These are phyloP conservation scores for Suhomyces emberorum DNA, from an alignment of 805 yeast species.

Conservation along the genomic window DNA sequence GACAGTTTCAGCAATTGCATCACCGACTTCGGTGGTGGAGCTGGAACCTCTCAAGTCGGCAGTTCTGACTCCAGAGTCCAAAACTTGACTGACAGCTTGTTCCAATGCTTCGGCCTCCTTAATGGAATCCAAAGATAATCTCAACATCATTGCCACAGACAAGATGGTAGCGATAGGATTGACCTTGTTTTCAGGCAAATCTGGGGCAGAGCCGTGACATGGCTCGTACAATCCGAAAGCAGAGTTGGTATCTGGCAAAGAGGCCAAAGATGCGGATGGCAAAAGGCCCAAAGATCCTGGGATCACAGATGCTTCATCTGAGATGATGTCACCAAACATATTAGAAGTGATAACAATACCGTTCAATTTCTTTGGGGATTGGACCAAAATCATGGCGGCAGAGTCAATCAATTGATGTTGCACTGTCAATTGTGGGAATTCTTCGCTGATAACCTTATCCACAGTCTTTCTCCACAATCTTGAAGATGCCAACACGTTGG, in stretches of 20 bases:
- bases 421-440: conserved; percentile 83
- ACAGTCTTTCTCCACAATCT: conserved; percentile 96
- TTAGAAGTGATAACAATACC: conserved; percentile 91
- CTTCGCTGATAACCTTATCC: conserved; percentile 75
- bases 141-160: conserved; percentile 96
- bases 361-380: conserved; percentile 85
- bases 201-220: conserved; percentile 98
- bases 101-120: conserved; percentile 88
- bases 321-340: conserved; percentile 98
- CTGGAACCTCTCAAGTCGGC: conserved; percentile 87
- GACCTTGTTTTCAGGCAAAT: conserved; percentile 79
- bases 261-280: conserved; percentile 94
- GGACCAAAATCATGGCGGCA: conserved; percentile 96
- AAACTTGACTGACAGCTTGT: conserved; percentile 76
- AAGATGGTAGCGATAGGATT: conserved; percentile 94
- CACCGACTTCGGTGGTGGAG: conserved; percentile 88
- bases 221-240: conserved; percentile 98
- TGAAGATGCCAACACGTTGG: conserved; percentile 93
- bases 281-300: conserved; percentile 96
- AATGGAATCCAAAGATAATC: conserved; percentile 77
- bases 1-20: conserved; percentile 80
- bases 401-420: conserved; percentile 97
- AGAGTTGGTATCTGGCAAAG: conserved; percentile 90
- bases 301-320: conserved; percentile 96
- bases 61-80: conserved; percentile 84